Base-by-base conservation (phyloP, 2,329 filamentous ascomycete species). In the Domatiomyces globalis region DNA sequence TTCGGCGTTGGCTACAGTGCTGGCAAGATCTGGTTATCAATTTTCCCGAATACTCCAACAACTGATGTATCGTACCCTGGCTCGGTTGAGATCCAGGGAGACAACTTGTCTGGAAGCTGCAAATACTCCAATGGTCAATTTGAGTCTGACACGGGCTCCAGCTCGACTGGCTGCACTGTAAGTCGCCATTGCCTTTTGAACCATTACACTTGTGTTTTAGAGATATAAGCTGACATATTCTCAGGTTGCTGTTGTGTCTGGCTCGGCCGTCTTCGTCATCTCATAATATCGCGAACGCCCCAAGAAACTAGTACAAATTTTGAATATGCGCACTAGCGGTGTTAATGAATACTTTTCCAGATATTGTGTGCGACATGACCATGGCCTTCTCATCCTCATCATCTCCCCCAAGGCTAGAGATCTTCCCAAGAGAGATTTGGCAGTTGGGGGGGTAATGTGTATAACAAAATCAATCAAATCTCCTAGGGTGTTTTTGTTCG, bases 31-130 rank as follows among this genome's bases (percentile, higher is more conserved):
- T 96, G 80, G 73, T 71, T 95, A 54, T 87, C 86, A 48, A 79
- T 95, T 67, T 87, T 90, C 76, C 81, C 82, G 65, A 95, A 96
- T 73, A 63, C 70, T 55, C 87, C 88, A 4, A 94, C 85, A 51
- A 87, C 80, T 61, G 66, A 68, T 17, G 81, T 79, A 39, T 68
- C 72, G 55, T 81, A 95, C 42, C 76, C 88, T 67, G 95, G 85
- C 72, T 84, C 84, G 65, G 80, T 95, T 63, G 78, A 82, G 62
- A 84, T 95, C 59, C 72, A 64, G 44, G 88, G 87, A 51, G 83
- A 86, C 53, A 67, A 71, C 57, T 65, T 79, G 44, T 70, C 66
- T 53, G 74, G 73, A 47, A 69, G 65, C 48, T 94, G 87, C 77
- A 79, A 75, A 58, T 83, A 83, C 63, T 71, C 77, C 57, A 71